Base-by-base conservation (phyloP, 2,329 filamentous ascomycete species). In the Cadophora sp. region DNA sequence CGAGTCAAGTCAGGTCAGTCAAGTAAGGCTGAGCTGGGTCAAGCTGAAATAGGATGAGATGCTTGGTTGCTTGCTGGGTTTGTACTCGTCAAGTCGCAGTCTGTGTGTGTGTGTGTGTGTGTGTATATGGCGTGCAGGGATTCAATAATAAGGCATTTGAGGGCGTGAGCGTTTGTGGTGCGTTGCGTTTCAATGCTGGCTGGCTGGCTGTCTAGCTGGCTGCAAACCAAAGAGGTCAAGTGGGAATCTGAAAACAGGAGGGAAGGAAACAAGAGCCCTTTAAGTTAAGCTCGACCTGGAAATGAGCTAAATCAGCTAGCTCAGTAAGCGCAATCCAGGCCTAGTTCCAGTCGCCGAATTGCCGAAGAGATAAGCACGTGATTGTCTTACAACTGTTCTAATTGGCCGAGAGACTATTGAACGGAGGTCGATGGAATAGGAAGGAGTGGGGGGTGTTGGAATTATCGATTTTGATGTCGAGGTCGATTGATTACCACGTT, bases 201-300 rank as follows among this genome's bases (percentile, higher is more conserved):
- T 34, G 31, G 5, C 5, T n/a, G n/a, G n/a, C n/a, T n/a, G n/a
- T n/a, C n/a, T n/a, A n/a, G n/a, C n/a, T n/a, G n/a, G n/a, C n/a
- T n/a, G 16, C 68, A 69, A 63, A 67, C 64, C 46, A 69, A 72
- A 70, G 69, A 66, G 68, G 71, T 62, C 71, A 72, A 71, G 71
- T 68, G 66, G 46, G 59, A 65, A 67, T 65, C 66, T 34, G 64
- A 69, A 68, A 67, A 66, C 62, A 50, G 64, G 67, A 67, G 65
- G 68, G n/a, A n/a, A n/a, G n/a, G n/a, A n/a, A n/a, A n/a, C n/a
- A 69, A 48, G 43, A 34, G 61, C 56, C 56, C 66, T 67, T 69
- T 58, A 60, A 56, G 66, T 37, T 62, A 68, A 68, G 66, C 66
- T 53, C 46, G 40, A n/a, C 60, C n/a, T 11, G 24, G n/a, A 43